Evolutionary conservation across 371 early-diverging fungal genomes (phyloP).

Genomic region (Parasitella parasitica): DNA sequence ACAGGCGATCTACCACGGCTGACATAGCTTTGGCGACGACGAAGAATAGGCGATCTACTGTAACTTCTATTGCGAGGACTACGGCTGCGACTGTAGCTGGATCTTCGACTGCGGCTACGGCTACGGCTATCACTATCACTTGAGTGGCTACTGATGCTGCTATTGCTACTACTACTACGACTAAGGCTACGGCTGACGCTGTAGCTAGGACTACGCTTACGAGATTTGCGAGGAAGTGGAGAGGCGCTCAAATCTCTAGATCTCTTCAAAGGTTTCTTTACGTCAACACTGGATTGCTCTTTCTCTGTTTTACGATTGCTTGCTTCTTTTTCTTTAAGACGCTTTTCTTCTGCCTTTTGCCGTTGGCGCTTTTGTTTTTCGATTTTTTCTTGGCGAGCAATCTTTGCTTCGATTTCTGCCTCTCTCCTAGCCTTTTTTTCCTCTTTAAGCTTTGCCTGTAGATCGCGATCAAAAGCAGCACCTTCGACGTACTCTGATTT

Average conservation of each 20-base stretch:
- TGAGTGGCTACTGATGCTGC: background rate
- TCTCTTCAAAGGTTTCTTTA: background rate
- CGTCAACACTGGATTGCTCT: background rate
- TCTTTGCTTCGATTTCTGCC: slow-evolving; percentile 23
- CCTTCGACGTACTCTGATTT: slow-evolving; percentile 71
- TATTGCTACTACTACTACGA: slow-evolving; percentile 11
- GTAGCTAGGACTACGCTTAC: slow-evolving; percentile 5
- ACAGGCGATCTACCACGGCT: slow-evolving; percentile 4
- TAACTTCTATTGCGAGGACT: slow-evolving; percentile 1
- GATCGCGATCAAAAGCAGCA: slow-evolving; percentile 78
- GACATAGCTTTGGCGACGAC: slow-evolving; percentile 1
- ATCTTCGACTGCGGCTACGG: slow-evolving; percentile 17
- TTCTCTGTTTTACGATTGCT: background rate
- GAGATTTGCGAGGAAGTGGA: slow-evolving; percentile 1
- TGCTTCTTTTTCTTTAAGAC: background rate
- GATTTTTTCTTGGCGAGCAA: slow-evolving; percentile 31
- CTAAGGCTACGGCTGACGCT: background rate
- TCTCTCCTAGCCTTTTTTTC: slow-evolving; percentile 48
- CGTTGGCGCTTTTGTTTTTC: slow-evolving; percentile 21
- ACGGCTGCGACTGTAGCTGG: background rate
- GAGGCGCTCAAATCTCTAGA: background rate
- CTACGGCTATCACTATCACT: background rate
- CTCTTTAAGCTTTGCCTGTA: slow-evolving; percentile 62
- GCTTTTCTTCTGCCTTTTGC: background rate
- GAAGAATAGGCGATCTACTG: slow-evolving; percentile 2